Evolutionary conservation across 2,329 filamentous ascomycete genomes (phyloP), one percentile per base, ranked within the genome.

Genomic region (Epichloe bromicola): DNA sequence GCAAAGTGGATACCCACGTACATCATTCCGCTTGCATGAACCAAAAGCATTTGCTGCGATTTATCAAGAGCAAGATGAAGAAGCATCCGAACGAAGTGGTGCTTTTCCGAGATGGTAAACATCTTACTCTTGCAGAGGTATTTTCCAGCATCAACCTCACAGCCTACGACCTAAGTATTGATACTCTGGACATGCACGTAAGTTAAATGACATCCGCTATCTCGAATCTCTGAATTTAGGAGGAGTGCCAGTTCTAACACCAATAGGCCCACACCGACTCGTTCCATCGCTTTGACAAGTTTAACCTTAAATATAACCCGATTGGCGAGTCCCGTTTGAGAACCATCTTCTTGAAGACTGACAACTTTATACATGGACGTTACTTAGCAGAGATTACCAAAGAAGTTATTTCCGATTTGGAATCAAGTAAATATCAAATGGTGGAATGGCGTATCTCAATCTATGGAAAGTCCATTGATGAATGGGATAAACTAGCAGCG

Each of bases 31-130:
- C 93, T 23, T 98, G 93, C 66, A 98, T 98, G 93, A 98, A 98
- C 64, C 93, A 98, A 68, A 98, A 98, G 70, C 93, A 98, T 76
- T 72, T 98, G 52, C 74, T 98, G 54, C 88, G 93, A 50, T 98
- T 98, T 69, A 98, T 98, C 74, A 98, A 98, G 70, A 95, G 89
- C 70, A 98, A 98, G 71, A 96, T 98, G 88, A 97, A 96, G 78
- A 98, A 95, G 68, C 93, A 80, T 17, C 89, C 90, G 0, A 87
- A 97, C 61, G 93, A 98, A 70, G 82, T 93, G 34, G 93, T 98
- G 6, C 78, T 98, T 43, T 94, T 83, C 67, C 80, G 93, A 63
- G 93, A 98, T 66, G 91, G 86, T 53, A 95, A 91, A 67, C 82
- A 95, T 67, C 74, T 98, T 59, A 97, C 93, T 1, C 70, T 98